Evolutionary conservation across 331 rosid species (phyloP), one percentile per base, ranked within the genome.

Genomic region (Malus hybrid): DNA sequence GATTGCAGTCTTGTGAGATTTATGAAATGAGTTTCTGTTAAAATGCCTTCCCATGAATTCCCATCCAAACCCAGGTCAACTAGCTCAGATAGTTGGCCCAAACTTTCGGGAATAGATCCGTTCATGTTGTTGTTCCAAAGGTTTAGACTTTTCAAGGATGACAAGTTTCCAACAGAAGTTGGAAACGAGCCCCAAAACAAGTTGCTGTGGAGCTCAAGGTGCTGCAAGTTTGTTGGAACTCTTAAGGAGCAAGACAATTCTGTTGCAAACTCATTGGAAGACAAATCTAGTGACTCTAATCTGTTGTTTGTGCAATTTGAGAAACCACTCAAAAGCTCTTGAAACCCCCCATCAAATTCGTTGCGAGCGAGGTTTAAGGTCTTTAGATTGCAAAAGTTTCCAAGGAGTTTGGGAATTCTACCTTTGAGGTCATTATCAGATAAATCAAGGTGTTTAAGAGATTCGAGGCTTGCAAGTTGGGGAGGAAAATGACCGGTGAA

Each of bases 341-440:
- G 16, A 7, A 67, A 16, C 3, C 60, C 65, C 13, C 15, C 50
- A 22, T 34, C 14, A 1, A 19, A 3, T 6, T 8, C 1, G 11
- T 28, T 36, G 3, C 0, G 0, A 2, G 67, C 10, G 7, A 76
- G 73, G 39, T 10, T 15, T 29, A 76, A 55, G 62, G 1, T 19
- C 16, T 56, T 44, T 34, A 76, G 24, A 2, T 36, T 76, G n/a
- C 74, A 76, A 1, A 39, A n/a, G 14, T 33, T 20, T 39, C 71
- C 71, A 20, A 39, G 5, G 19, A 44, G 48, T 11, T 44, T 44
- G 50, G 15, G 50, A 44, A 44, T 44, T 44, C 50, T 44, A 44
- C 50, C 50, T 44, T 42, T 0, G 48, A 42, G 48, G 5, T 1
- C 0, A 42, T 42, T 42, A 0, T 0, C 0, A 5, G 71, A 67